Percentiles rank a stretch among this genome's conserved stretches.
Conservation (phyloP, 208 protist genomes). For the Angomonas deanei region DNA sequence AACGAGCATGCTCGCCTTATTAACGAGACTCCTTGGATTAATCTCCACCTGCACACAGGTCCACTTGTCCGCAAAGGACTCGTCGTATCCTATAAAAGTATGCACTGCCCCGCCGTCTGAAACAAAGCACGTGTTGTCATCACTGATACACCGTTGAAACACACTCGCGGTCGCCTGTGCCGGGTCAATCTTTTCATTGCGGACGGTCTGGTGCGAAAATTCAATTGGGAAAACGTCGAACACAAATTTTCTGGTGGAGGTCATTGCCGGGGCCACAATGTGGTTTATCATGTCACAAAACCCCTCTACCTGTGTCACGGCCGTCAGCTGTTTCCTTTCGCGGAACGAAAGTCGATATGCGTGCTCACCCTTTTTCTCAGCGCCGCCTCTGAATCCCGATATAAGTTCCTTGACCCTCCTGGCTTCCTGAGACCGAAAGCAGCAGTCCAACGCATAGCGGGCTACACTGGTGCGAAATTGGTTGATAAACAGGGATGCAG, state of each 20-base stretch:
- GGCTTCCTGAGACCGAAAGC: too few species aligned
- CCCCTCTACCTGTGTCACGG: slow-evolving; percentile 16
- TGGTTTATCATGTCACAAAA: slow-evolving; percentile 37
- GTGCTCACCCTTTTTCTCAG: too few species aligned
- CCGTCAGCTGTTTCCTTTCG: too few species aligned
- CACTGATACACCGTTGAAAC: slow-evolving; percentile 57
- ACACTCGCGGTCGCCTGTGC: slow-evolving; percentile 45
- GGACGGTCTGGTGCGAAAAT: slow-evolving; percentile 69
- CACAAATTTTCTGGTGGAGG: slow-evolving; percentile 41
- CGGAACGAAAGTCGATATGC: too few species aligned
- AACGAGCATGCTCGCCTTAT: slow-evolving; percentile 34
- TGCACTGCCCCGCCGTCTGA: slow-evolving; percentile 27
- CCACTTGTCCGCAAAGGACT: slow-evolving; percentile 49
- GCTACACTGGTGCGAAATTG: too few species aligned
- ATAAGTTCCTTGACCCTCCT: too few species aligned
- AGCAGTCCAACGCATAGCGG: too few species aligned
- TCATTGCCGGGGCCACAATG: slow-evolving; percentile 57
- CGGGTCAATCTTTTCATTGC: slow-evolving; percentile 42
- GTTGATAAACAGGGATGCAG: too few species aligned
- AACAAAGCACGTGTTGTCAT: slow-evolving; percentile 78
- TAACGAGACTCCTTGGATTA: not conserved
- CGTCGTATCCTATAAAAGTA: slow-evolving; percentile 37
- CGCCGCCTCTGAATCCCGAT: too few species aligned
- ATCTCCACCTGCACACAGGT: slow-evolving; percentile 51
- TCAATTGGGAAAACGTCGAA: slow-evolving; percentile 47